Base-by-base conservation (phyloP, 2,329 filamentous ascomycete genomes). In the Nothophaeocryptopus gaeumannii region DNA sequence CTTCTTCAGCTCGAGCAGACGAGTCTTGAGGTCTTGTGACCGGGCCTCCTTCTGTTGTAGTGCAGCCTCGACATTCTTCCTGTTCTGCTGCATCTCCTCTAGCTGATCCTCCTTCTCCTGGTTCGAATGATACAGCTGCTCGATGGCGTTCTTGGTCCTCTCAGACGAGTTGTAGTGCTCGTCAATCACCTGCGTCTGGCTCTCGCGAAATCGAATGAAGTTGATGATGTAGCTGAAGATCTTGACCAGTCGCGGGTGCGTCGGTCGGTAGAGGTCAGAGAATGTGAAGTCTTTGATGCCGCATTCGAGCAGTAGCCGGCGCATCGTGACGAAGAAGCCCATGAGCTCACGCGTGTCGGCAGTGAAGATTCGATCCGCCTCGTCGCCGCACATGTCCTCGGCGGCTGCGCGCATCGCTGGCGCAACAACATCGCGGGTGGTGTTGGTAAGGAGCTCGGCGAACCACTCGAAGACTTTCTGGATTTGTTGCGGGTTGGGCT, bases 381-480 rank as follows among this genome's bases (percentile, higher is more conserved):
- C 89, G 59, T 92, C 88, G 56, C 88, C 88, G 65, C 84, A 92
- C 46, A 96, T 74, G 61, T 96, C 88, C 59, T 96, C 88, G 13
- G 89, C 86, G 0, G 92, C 92, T 11, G 91, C 90, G 65, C 85
- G 85, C 90, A 99, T 96, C 7, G 91, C 90, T 8, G 93, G 93
- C 67, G 96, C 90, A 54, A 99, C 87, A 5, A 90, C 89, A 60
- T 96, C 90, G 62, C 90, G 87, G 32, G 91, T 96, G 47, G 88
- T 86, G 73, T 96, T 96, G 75, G 96, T 89, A 26, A 97, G 81
- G 13, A 96, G 78, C 67, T 96, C 91, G 51, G 90, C 91, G 62
- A 99, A 93, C 86, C 90, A 95, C 78, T 99, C 93, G 67, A 97
- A 95, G 45, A 99, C 90, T 77, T 93, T 90, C 72, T 99, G 93